Base-by-base conservation (phyloP, 75 land plant species). In the Picea glauca region DNA sequence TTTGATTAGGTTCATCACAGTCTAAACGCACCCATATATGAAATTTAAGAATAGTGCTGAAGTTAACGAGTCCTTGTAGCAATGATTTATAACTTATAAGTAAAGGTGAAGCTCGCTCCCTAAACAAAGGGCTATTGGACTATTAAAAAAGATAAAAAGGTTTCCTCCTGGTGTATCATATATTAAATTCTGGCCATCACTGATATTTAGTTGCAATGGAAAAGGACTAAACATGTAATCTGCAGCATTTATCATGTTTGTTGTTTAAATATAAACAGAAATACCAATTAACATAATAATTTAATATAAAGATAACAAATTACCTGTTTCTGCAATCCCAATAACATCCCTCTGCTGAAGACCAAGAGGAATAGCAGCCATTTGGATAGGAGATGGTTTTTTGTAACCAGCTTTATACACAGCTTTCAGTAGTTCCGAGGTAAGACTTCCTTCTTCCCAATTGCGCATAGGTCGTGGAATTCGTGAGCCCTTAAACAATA, bases 291-390 rank as follows among this genome's bases (percentile, higher is more conserved):
- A 33, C 38, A 58, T 21, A 75, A 26, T 20, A 62, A 6, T 14
- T 43, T 26, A n/a, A 14, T 43, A 14, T 63, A 43, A n/a, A 70
- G 3, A 13, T 20, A 32, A 43, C 23, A 43, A 12, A 66, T 70
- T n/a, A 78, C 99, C 99, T 64, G 99, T 97, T 81, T 97, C 99
- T 0, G 99, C 98, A 74, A 97, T 90, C 15, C 99, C 99, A 80
- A 97, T 97, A 17, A 97, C 98, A 79, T 97, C 99, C 18, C 99
- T 82, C 81, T 97, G 99, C 79, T 97, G 97, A 78, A 97, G 81
- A 9, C 99, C 99, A 40, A 97, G 81, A 3, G 99, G 99, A 72
- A 97, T 97, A 31, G 99, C 93, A 74, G 99, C 99, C 99, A 97
- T 97, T 82, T 97, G 99, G 78, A 97, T 97, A 3, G 99, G 99